A percentile compares a stretch with the other conserved stretches of the same genome.
These are phyloP conservation scores for Aristolochia contorta DNA, from an alignment of 164 flowering plant species.

Conservation along the genomic window DNA sequence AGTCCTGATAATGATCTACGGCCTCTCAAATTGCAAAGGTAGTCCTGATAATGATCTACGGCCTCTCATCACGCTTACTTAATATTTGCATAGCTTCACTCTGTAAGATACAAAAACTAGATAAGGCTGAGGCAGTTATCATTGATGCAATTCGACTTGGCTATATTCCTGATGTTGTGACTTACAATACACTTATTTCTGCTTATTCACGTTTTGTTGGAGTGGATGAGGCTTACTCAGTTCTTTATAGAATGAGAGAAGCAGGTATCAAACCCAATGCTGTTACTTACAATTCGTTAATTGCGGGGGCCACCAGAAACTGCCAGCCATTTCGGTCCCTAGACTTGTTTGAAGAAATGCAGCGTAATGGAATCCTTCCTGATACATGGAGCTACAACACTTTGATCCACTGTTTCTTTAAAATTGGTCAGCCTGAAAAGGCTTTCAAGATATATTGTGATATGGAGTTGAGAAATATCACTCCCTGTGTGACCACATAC, in stretches of 20 bases:
- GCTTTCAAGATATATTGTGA: slow-evolving; percentile 47
- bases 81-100: slow-evolving; percentile 61
- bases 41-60: slow-evolving; percentile 16
- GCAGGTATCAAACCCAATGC: slow-evolving; percentile 71
- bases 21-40: slow-evolving; percentile 23
- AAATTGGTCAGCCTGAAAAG: slow-evolving; percentile 49
- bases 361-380: slow-evolving; percentile 41
- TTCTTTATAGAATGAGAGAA: slow-evolving; percentile 56
- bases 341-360: slow-evolving; percentile 71
- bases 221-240: slow-evolving; percentile 52
- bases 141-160: slow-evolving; percentile 70
- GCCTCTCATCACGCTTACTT: slow-evolving; percentile 51
- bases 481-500: slow-evolving; percentile 35
- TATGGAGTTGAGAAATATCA: slow-evolving; percentile 20
- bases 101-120: slow-evolving; percentile 50
- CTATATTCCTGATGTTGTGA: slow-evolving; percentile 58
- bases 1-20: slow-evolving; percentile 16
- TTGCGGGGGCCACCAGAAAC: slow-evolving; percentile 48
- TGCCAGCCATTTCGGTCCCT: slow-evolving; percentile 22
- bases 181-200: slow-evolving; percentile 69
- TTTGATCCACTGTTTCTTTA: slow-evolving; percentile 70
- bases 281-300: slow-evolving; percentile 64
- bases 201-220: slow-evolving; percentile 52
- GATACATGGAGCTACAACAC: slow-evolving; percentile 75
- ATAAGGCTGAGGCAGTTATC: slow-evolving; percentile 55